Base-by-base conservation (phyloP, 176 grass and related monocot genomes). In the Triticum turgidum region DNA sequence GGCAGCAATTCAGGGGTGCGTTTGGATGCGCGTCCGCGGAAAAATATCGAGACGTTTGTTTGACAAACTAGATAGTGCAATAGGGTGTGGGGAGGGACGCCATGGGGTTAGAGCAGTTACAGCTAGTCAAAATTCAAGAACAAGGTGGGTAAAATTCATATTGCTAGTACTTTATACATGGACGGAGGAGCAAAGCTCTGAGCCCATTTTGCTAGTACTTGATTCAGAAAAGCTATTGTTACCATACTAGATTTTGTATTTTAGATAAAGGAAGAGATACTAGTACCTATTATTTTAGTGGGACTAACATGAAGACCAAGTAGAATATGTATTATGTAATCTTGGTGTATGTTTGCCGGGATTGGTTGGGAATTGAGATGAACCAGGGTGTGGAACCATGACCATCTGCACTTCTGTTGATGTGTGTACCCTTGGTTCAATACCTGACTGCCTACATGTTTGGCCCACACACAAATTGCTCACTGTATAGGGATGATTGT, bases 351-450 rank as follows among this genome's bases (percentile, higher is more conserved):
- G 52, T 21, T 58, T 58, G 35, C 68, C 6, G 9, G 10, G 37
- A 76, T 84, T 38, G 10, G 67, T 30, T 20, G 13, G 24, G 24
- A 51, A 75, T 80, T 74, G 24, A 37, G 73, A 70, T 79, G 73
- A 24, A 13, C 42, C 22, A 33, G 24, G 9, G 9, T 11, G 14
- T 82, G 14, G 27, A 56, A 34, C 42, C 7, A 67, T 35, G 61
- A 11, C 59, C 61, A 14, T 20, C 29, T 58, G 59, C 11, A n/a
- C 4, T 54, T 54, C 15, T 54, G 51, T 54, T 54, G 18, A 54
- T 54, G 51, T 54, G 15, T 11, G 18, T 45, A 4, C 6, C 33
- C 25, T 35, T 35, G 1, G 12, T 69, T 59, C 13, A 67, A 69
- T 18, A 38, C 68, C 45, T 68, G 42, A 6, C 0, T 3, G 30